phyloP scores from a whole-genome alignment of 176 grass and related monocot genomes.

The Saccharum officinarum region DNA sequence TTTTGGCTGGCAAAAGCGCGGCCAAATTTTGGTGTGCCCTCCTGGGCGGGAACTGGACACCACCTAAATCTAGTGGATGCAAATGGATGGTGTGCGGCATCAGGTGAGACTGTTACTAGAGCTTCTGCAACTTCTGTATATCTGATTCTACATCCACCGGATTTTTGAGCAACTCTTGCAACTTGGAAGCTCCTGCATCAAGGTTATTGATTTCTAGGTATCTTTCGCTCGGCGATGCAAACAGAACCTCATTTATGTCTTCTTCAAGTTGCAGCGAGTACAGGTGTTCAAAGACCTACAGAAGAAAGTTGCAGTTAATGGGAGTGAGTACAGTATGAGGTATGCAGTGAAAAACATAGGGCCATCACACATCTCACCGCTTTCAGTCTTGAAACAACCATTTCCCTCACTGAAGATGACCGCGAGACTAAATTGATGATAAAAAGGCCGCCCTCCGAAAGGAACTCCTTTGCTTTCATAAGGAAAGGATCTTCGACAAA shows the following conservation, averaged over 20 bases:
- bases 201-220: conserved; percentile 38
- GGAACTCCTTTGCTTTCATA: conserved; percentile 52
- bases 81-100: background rate
- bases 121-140: conserved; percentile 50
- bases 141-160: conserved; percentile 52
- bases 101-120: conserved; percentile 39
- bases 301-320: background rate
- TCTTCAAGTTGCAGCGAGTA: conserved; percentile 90
- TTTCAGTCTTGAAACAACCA: conserved; percentile 64
- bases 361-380: conserved; percentile 39
- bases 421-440: conserved; percentile 84
- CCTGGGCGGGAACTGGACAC: background rate
- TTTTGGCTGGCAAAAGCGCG: no score
- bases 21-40: background rate
- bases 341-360: background rate
- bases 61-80: background rate
- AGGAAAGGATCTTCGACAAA: conserved; percentile 95
- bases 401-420: conserved; percentile 62
- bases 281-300: conserved; percentile 70
- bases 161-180: conserved; percentile 66
- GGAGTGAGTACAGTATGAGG: background rate
- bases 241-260: conserved; percentile 87
- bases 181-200: conserved; percentile 32
- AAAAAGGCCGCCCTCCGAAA: conserved; percentile 71
- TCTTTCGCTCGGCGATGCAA: conserved; percentile 50